Evolutionary conservation across 768 basidiomycete species (phyloP), one percentile per base, ranked within the genome.

Genomic region (Calocera viscosa): DNA sequence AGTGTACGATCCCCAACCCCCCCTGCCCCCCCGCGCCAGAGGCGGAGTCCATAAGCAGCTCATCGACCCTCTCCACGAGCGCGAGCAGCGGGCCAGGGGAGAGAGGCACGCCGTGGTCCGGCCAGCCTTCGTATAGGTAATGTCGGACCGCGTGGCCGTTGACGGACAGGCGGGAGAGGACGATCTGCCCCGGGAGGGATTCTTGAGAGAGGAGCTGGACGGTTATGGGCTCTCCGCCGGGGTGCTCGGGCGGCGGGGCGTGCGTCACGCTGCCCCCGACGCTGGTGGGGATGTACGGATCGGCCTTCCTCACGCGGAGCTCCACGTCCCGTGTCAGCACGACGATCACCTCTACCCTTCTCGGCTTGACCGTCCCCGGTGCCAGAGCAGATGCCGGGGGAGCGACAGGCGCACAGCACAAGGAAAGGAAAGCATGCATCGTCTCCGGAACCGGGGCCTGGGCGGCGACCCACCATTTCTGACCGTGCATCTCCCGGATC

Each of bases 391-490:
- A 40, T 17, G 64, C 26, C 0, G 77, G 77, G 1, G 69, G 72
- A 1, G 79, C 74, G 30, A 77, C 67, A 30, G 82, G 80, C 67
- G 84, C 82, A 38, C 83, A 74, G 69, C 92, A 79, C 60, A 88
- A 74, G 69, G 84, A 88, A 73, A 94, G 83, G 75, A 92, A 92
- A 2, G 89, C 78, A 72, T 93, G 88, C 0, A 82, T 80, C 0
- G 91, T 90, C 63, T 78, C 73, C 2, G 81, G 83, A 35, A 91
- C 76, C 0, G 92, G 90, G 0, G 91, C 92, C 73, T 94, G 91
- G 0, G 89, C 82, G 1, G 90, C 90, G 67, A 94, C 88, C 88
- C 90, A 91, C 84, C 84, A 86, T 72, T 85, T 88, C 34, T 81
- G 81, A 7, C 91, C 89, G 64, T 78, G 82, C 30, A 80, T 76